Percentiles rank a stretch among this genome's conserved stretches.
Conservation (phyloP, 495 filamentous ascomycete species). For the Eremomyces bilateralis region DNA sequence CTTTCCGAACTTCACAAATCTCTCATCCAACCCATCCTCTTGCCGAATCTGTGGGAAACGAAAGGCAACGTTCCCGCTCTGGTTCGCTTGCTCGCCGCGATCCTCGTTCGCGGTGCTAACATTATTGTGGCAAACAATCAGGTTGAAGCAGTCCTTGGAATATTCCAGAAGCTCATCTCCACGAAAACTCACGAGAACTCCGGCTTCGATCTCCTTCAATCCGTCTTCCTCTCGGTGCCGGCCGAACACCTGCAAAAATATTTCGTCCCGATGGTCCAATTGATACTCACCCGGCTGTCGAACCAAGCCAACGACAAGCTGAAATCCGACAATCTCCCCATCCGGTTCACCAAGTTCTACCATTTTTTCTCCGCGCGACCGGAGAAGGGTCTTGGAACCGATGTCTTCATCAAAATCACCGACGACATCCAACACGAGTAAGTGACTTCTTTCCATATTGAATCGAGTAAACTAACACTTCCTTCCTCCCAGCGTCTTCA, state of each 20-base stretch:
- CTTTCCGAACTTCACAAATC: conserved; percentile 57
- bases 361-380: conserved; percentile 65
- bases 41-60: conserved; percentile 63
- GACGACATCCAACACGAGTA: conserved; percentile 60
- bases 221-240: conserved; percentile 46
- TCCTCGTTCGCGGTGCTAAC: conserved; percentile 53
- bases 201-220: conserved; percentile 76
- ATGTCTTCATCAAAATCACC: conserved; percentile 64
- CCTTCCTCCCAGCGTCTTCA: conserved; percentile 45
- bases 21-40: conserved; percentile 51
- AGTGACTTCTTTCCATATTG: conserved; percentile 8
- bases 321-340: conserved; percentile 59
- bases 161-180: conserved; percentile 73
- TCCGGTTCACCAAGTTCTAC: conserved; percentile 75
- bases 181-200: conserved; percentile 55
- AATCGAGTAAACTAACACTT: conserved; percentile 1
- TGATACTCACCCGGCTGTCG: conserved; percentile 68
- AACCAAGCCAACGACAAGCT: conserved; percentile 19
- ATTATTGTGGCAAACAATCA: conserved; percentile 55
- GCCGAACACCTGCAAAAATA: conserved; percentile 48
- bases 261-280: conserved; percentile 53
- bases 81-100: conserved; percentile 58
- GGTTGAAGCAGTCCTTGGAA: conserved; percentile 59
- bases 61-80: conserved; percentile 85
- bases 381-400: conserved; percentile 60